A percentile compares a stretch with the other conserved stretches of the same genome.
Evolutionary conservation across 306 rosid genomes (phyloP).

Genomic region (Acmispon strigosus): DNA sequence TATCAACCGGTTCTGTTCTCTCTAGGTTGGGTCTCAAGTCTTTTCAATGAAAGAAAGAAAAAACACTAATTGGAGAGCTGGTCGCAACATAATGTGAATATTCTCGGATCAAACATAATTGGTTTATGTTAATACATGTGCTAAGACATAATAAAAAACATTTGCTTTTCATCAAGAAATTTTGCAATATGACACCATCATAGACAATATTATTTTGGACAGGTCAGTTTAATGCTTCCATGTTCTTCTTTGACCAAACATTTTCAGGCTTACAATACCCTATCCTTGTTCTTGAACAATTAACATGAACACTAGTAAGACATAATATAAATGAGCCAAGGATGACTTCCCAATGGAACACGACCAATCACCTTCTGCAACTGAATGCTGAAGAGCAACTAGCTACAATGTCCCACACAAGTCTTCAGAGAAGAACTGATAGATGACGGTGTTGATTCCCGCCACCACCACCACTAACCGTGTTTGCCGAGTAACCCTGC

Average conservation of each 20-base stretch:
- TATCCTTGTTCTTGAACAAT: not conserved
- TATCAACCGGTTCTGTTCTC: too few relatives aligned
- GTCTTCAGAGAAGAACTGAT: slow-evolving; percentile 33
- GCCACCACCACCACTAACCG: not conserved
- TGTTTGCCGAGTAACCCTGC: slow-evolving; percentile 15
- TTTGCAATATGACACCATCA: not conserved
- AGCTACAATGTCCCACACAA: not conserved
- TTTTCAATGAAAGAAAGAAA: too few relatives aligned
- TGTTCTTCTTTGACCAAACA: slow-evolving; percentile 12
- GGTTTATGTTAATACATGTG: too few relatives aligned
- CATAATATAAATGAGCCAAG: slow-evolving; percentile 50
- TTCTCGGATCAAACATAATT: too few relatives aligned
- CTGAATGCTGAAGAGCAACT: slow-evolving; percentile 16
- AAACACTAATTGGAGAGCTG: too few relatives aligned
- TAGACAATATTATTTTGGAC: not conserved
- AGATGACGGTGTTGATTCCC: slow-evolving; percentile 32
- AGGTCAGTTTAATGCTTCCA: not conserved
- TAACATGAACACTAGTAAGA: slow-evolving; percentile 7
- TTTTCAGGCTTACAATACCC: not conserved
- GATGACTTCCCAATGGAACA: slow-evolving; percentile 70
- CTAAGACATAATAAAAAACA: not conserved
- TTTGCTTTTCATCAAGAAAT: not conserved
- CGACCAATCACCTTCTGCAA: not conserved
- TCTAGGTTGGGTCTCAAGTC: too few relatives aligned
- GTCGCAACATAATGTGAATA: too few relatives aligned